Percentiles rank a stretch among this genome's conserved stretches.
Conservation (phyloP, 805 yeast species). For the Ogataea glucozyma region DNA sequence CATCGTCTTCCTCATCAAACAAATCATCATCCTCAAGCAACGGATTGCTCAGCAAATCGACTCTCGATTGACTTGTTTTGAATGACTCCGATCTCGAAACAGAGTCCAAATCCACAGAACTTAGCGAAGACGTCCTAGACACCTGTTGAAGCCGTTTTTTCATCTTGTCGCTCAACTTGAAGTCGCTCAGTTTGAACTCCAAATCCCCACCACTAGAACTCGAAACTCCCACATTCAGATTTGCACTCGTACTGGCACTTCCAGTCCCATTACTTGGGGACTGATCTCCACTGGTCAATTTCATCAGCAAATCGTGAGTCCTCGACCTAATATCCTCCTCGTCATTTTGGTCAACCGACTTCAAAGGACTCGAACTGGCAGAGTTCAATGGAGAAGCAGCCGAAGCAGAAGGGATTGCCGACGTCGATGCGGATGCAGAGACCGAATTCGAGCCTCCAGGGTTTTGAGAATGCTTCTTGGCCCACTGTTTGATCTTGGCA, state of each 20-base stretch:
- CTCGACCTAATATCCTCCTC: slow-evolving; percentile 29
- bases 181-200: slow-evolving; percentile 26
- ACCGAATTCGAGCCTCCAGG: too few species aligned
- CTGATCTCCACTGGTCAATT: too few species aligned
- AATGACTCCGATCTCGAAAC: slow-evolving; percentile 27
- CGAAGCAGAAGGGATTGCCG: too few species aligned
- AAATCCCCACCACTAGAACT: slow-evolving; percentile 16
- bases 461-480: slow-evolving; percentile 61
- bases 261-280: slow-evolving; percentile 10
- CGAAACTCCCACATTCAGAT: slow-evolving; percentile 7
- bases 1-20: slow-evolving; percentile 5
- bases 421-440: too few species aligned
- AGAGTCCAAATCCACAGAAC: slow-evolving; percentile 26
- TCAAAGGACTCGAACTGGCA: slow-evolving; percentile 10
- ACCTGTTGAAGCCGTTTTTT: slow-evolving; percentile 28
- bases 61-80: slow-evolving; percentile 20
- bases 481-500: slow-evolving; percentile 78
- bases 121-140: slow-evolving; percentile 24
- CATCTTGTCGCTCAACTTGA: slow-evolving; percentile 34
- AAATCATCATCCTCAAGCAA: slow-evolving; percentile 19
- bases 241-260: slow-evolving; percentile 5
- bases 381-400: slow-evolving; percentile 8
- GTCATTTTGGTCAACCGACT: slow-evolving; percentile 16
- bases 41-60: slow-evolving; percentile 19
- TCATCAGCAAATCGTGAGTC: slow-evolving; percentile 32